These are phyloP conservation scores for Euphrasia confusa DNA, from an alignment of 257 asterid species.

Conservation along the genomic window DNA sequence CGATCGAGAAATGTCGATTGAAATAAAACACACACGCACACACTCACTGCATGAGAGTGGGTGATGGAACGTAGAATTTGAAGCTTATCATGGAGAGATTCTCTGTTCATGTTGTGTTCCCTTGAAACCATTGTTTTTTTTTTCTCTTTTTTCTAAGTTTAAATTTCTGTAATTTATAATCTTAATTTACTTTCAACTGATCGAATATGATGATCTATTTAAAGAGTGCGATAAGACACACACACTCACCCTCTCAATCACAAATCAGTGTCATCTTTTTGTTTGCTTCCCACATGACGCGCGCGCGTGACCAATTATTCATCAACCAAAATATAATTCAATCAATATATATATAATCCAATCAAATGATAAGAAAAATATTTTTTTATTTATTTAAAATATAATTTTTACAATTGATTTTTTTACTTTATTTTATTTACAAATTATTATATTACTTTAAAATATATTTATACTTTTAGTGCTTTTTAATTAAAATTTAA, in stretches of 20 bases:
- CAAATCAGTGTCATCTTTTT: conserved; percentile 50
- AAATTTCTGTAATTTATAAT: background rate
- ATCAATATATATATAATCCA: no score
- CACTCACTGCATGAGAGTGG: conserved; percentile 73
- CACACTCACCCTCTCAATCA: conserved; percentile 45
- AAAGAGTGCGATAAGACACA: conserved; percentile 28
- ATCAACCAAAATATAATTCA: background rate
- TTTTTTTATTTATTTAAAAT: no score
- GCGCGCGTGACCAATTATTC: conserved; percentile 17
- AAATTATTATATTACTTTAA: no score
- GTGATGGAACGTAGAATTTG: conserved; percentile 85
- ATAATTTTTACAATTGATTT: no score
- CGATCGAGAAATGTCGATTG: background rate
- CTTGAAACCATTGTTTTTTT: conserved; percentile 47
- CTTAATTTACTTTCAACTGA: background rate
- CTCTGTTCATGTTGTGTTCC: conserved; percentile 42
- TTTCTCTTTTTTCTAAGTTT: background rate
- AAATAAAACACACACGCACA: background rate
- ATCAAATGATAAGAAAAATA: no score
- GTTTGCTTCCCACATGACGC: conserved; percentile 52
- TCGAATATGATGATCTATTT: conserved; percentile 27
- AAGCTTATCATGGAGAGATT: conserved; percentile 56
- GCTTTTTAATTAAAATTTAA: no score
- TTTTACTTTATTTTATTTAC: no score
- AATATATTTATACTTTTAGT: no score